Base-by-base conservation (phyloP, 441 rosid genomes). In the Gossypium davidsonii region DNA sequence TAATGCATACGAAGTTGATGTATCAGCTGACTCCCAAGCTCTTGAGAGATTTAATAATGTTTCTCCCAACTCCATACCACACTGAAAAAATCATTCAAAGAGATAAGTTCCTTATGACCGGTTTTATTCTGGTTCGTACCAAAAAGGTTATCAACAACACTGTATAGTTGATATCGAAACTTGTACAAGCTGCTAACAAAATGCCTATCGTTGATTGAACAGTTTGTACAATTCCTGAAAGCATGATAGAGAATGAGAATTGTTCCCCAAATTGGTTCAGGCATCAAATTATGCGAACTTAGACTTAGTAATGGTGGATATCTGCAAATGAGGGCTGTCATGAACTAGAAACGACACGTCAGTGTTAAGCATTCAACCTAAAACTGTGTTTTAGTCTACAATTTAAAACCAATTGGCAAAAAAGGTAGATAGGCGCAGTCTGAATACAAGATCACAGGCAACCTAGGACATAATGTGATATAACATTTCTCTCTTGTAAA, bases 21-120 rank as follows among this genome's bases (percentile, higher is more conserved):
- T 71, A 56, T 94, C 98, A 12, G 87, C 92, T 34, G 6, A 73
- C 74, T 92, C 97, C 98, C 95, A 92, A 25, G 98, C 94, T 75
- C 84, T 88, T 42, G 97, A 81, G 55, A 92, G 85, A 78, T 89
- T 88, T 73, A 92, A 76, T 72, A 94, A 76, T 15, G 83, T 75
- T 48, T 89, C 86, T 64, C 98, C 98, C 53, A 94, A 84, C 82
- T 87, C 97, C 83, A 76, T 81, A 55, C 98, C 97, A 66, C 91
- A 85, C 95, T 90, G 74, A 76, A 71, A 66, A 67, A 51, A 56
- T 71, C 17, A 60, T 48, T 34, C 26, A 37, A 17, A 76, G 28
- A 57, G 26, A 21, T 21, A 71, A 67, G 63, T 73, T 58, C 62
- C 7, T 7, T 61, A 58, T 8, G 1, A 62, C 61, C 37, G 44